Percentiles rank a stretch among this genome's conserved stretches.
Evolutionary conservation across 805 yeast species (phyloP).

Genomic region (Saturnispora ahearnii): DNA sequence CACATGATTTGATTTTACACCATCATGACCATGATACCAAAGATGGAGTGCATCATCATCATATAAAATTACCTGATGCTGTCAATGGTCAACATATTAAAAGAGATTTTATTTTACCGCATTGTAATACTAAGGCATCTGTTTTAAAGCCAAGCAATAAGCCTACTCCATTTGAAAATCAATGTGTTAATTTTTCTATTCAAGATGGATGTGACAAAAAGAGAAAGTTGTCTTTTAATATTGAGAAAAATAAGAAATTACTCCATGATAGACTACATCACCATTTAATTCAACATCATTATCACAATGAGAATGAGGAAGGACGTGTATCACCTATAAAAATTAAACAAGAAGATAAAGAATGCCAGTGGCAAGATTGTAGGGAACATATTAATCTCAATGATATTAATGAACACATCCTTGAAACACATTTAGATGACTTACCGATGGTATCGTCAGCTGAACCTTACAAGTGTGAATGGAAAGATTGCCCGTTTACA

Average conservation of each 20-base stretch:
- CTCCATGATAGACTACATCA: neutral
- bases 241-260: neutral
- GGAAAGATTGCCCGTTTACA: slow-evolving; percentile 62
- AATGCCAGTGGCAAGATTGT: slow-evolving; percentile 69
- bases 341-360: neutral
- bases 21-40: slow-evolving; percentile 11
- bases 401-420: slow-evolving; percentile 43
- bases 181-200: neutral
- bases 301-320: neutral
- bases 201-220: neutral
- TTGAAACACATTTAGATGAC: slow-evolving; percentile 37
- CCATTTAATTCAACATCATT: neutral
- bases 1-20: slow-evolving; percentile 14
- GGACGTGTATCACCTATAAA: neutral
- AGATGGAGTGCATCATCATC: slow-evolving; percentile 21
- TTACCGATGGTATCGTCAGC: neutral
- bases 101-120: slow-evolving; percentile 25
- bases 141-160: neutral
- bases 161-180: neutral
- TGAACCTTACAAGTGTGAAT: slow-evolving; percentile 43
- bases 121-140: slow-evolving; percentile 9
- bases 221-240: neutral
- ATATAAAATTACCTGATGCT: slow-evolving; percentile 24
- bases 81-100: slow-evolving; percentile 20
- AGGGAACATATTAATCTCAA: slow-evolving; percentile 28